Evolutionary conservation across 352 stramenopile species (phyloP), one percentile per base, ranked within the genome.

Genomic region (Globisporangium paddicum): DNA sequence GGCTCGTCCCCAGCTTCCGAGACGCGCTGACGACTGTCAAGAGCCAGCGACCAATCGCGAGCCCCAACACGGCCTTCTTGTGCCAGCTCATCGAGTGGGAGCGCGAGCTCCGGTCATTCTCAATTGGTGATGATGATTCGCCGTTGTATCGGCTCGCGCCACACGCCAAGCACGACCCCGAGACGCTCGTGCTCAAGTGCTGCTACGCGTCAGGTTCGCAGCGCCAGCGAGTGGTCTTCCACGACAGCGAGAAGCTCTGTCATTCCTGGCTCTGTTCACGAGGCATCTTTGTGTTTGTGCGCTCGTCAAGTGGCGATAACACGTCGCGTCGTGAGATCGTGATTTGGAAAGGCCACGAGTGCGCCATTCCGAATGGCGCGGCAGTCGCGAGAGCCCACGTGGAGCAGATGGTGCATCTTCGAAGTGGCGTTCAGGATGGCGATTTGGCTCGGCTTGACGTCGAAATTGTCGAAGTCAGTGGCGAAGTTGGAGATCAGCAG

Each of bases 51-150:
- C 53, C 73, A 21, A 85, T 89, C 40, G 78, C 67, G 23, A 87
- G 71, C 53, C 79, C 79, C 10, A 89, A 89, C 52, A 63, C 77
- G 8, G 79, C 75, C 2, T 89, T 89, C 47, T 68, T 86, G 28
- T 87, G 77, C 49, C 79, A 89, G 48, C 68, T 89, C 23, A 68
- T 89, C 19, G 77, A 86, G 48, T 89, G 77, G 75, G 75, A 86
- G 37, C 73, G 71, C 45, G 71, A 79, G 11, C 58, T 82, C 25
- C 62, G 28, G 10, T 42, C 68, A 19, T 46, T 58, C 30, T 18
- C 26, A 16, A 1, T 25, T 6, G 13, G 25, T 5, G 4, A 19
- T 41, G 35, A 6, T 14, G 13, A 19, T 13, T 14, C 7, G 13
- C 35, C 35, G 8, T 21, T 89, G 16, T 73, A 77, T 52, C 79